Evolutionary conservation across 2,329 filamentous ascomycete genomes (phyloP), one percentile per base, ranked within the genome.

Genomic region (Talaromyces marneffei): DNA sequence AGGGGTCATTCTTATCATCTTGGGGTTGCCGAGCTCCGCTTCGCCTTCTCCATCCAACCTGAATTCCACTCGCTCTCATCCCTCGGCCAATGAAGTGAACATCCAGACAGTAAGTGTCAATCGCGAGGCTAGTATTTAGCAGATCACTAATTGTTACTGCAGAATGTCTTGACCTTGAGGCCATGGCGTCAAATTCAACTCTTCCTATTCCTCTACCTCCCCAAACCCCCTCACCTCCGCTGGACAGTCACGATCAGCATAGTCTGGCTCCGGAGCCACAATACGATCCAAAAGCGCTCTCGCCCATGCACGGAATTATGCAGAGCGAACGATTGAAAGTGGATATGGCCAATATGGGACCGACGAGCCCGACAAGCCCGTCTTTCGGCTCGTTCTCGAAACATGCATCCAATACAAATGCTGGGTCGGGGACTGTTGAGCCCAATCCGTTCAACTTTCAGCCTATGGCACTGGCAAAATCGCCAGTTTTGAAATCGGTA

Each of bases 381-480:
- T 66, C 75, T 4, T 76, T 77, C 65, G 74, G 69, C 57, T 66
- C 72, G 33, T 71, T 65, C 57, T 67, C 74, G 12, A 63, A 67
- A 62, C 71, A 76, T 60, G 66, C 40, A 62, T 68, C 56, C 35
- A 52, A 48, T 59, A 31, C 46, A 16, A 44, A 33, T 65, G 33
- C 66, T 70, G 57, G 29, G 69, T 70, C 67, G 67, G 69, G 54
- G 65, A 69, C 61, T 67, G 66, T 75, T 59, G 69, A 72, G 46
- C 66, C 72, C 10, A 75, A 75, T 40, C 93, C 93, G 0, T 97
- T 99, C 85, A 97, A 97, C 77, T 97, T 97, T 76, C 86, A 95
- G 77, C 90, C 93, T 1, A 87, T 90, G 72, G 83, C 87, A 50
- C 88, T 92, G 72, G 87, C 88, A 16, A 89, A 88, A 65, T 82